Conservation (phyloP, 345 rosid genomes). For the Laguncularia racemosa region DNA sequence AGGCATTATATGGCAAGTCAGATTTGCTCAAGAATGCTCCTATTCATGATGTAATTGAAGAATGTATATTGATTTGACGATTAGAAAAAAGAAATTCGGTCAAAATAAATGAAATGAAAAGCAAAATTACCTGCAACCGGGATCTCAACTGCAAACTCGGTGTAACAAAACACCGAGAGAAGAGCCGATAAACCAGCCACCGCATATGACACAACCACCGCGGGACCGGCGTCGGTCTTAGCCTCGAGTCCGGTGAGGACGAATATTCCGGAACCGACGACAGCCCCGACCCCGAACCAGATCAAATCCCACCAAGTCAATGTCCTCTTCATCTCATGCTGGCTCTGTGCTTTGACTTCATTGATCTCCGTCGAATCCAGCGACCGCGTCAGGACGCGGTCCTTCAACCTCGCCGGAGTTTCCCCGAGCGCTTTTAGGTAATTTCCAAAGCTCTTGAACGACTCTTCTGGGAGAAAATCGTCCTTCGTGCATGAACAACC, state of each 20-base stretch:
- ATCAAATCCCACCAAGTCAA: slow-evolving; percentile 62
- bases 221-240: slow-evolving; percentile 24
- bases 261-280: slow-evolving; percentile 38
- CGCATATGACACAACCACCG: slow-evolving; percentile 36
- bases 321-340: slow-evolving; percentile 45
- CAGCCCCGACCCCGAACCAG: slow-evolving; percentile 52
- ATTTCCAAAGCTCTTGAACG: slow-evolving; percentile 44
- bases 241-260: slow-evolving; percentile 40
- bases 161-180: slow-evolving; percentile 47
- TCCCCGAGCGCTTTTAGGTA: slow-evolving; percentile 29
- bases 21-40: too few species aligned
- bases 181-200: slow-evolving; percentile 37
- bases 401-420: slow-evolving; percentile 28
- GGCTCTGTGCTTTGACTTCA: slow-evolving; percentile 39
- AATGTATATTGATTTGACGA: too few species aligned
- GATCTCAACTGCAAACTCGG: slow-evolving; percentile 45
- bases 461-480: slow-evolving; percentile 58
- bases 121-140: slow-evolving; percentile 23
- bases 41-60: too few species aligned
- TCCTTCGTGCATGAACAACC: slow-evolving; percentile 26
- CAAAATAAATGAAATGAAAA: neutral
- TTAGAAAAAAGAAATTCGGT: too few species aligned
- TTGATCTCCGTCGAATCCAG: slow-evolving; percentile 25
- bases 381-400: slow-evolving; percentile 25
- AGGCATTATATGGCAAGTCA: too few species aligned